A percentile compares a stretch with the other conserved stretches of the same genome.
These are phyloP conservation scores for Fulvia fulva DNA, from an alignment of 2,329 filamentous ascomycete genomes.

Conservation along the genomic window DNA sequence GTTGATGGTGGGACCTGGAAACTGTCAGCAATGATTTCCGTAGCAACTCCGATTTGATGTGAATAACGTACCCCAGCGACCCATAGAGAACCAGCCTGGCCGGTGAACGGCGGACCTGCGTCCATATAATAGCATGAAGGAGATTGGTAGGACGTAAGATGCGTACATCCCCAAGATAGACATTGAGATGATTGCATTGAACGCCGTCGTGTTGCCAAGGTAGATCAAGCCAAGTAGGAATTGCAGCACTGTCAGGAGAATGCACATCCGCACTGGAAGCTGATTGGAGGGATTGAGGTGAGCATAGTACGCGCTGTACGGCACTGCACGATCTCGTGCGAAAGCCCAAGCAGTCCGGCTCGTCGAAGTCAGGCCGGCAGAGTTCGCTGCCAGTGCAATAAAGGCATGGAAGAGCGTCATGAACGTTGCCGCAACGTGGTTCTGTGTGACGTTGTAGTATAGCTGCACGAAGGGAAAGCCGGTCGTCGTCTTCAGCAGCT, in stretches of 20 bases:
- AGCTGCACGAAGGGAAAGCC: constrained; percentile 22
- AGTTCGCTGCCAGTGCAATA: constrained; percentile 31
- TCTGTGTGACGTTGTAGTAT: constrained; percentile 24
- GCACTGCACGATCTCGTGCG: constrained; percentile 35
- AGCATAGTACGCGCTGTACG: constrained; percentile 30
- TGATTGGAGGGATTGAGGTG: constrained; percentile 5
- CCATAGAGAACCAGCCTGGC: constrained; percentile 32
- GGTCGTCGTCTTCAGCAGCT: constrained; percentile 25
- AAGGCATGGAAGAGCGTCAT: constrained; percentile 34
- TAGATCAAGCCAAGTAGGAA: constrained; percentile 15
- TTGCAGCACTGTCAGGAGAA: constrained; percentile 11
- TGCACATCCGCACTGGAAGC: constrained; percentile 11
- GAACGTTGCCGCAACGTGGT: constrained; percentile 23
- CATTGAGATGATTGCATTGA: constrained; percentile 16
- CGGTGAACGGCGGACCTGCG: constrained; percentile 1
- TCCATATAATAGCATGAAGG: constrained; percentile 27
- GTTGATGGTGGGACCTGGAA: constrained; percentile 33
- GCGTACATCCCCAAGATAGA: constrained; percentile 15
- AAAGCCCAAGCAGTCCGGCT: constrained; percentile 36
- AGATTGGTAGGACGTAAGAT: constrained; percentile 13
- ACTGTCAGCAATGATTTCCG: neutral
- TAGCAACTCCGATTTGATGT: neutral
- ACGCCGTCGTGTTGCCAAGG: constrained; percentile 17
- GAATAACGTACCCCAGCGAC: constrained; percentile 30
- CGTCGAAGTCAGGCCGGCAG: constrained; percentile 35